Conservation (phyloP, 768 basidiomycete genomes). For the Terana coerulea region DNA sequence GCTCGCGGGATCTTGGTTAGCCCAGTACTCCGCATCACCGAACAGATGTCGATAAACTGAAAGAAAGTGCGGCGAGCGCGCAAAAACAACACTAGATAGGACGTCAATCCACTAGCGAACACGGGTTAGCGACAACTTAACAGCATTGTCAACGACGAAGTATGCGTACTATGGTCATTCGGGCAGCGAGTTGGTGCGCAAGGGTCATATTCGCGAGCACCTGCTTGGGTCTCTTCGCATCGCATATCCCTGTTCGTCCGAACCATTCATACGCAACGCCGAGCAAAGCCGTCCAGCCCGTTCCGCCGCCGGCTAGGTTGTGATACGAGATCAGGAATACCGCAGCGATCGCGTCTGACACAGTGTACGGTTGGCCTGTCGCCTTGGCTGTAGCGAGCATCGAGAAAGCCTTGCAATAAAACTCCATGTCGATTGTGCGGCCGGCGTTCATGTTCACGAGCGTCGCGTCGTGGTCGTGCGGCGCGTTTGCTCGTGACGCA, state of each 20-base stretch:
- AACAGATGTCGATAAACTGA: slow-evolving; percentile 64
- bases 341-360: slow-evolving; percentile 73
- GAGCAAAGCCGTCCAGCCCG: slow-evolving; percentile 69
- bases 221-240: slow-evolving; percentile 60
- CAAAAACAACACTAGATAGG: slow-evolving; percentile 59
- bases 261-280: slow-evolving; percentile 76
- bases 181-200: slow-evolving; percentile 55
- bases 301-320: slow-evolving; percentile 61
- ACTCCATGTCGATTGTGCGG: no score
- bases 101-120: slow-evolving; percentile 69
- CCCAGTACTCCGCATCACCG: slow-evolving; percentile 40
- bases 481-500: no score
- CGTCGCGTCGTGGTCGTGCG: no score
- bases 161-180: slow-evolving; percentile 66
- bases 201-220: slow-evolving; percentile 52
- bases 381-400: no score
- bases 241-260: slow-evolving; percentile 55
- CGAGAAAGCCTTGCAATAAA: no score
- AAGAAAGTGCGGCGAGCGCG: slow-evolving; percentile 62
- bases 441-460: no score
- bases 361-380: slow-evolving; percentile 52
- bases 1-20: no score
- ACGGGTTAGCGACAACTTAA: slow-evolving; percentile 8
- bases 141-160: neutral
- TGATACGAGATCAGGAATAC: slow-evolving; percentile 73